phyloP scores from a whole-genome alignment of 495 filamentous ascomycete genomes.

The Chaetomium tenue region DNA sequence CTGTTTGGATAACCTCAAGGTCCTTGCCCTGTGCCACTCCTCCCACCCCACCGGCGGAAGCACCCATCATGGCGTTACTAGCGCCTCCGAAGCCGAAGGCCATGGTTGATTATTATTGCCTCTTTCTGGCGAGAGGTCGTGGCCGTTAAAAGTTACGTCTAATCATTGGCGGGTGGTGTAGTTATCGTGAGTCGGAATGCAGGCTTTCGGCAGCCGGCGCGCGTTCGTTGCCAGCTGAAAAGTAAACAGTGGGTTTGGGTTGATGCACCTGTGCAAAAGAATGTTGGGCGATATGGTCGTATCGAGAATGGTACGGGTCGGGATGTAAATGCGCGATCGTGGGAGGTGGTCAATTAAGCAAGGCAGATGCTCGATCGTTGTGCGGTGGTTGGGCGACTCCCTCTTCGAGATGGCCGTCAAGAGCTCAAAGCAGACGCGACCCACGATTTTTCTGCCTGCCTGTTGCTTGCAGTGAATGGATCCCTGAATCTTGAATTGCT shows the following conservation, averaged over 20 bases:
- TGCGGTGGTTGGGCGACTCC: not conserved
- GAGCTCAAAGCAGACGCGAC: constrained; percentile 27
- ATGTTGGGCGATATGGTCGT: not conserved
- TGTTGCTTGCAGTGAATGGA: constrained; percentile 3
- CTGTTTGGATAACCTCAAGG: constrained; percentile 59
- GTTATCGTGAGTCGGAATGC: not conserved
- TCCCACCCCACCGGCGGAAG: constrained; percentile 36
- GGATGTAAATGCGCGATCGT: not conserved
- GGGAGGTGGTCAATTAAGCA: not conserved
- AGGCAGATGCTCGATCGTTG: not conserved
- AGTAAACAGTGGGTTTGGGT: not conserved
- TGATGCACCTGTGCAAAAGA: not conserved
- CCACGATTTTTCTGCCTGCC: constrained; percentile 35
- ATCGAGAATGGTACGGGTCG: not conserved
- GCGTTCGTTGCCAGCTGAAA: constrained; percentile 1
- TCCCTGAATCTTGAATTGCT: constrained; percentile 17
- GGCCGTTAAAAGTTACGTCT: constrained; percentile 27
- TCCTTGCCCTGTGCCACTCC: constrained; percentile 53
- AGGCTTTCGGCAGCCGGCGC: constrained; percentile 5
- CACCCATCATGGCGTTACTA: constrained; percentile 31
- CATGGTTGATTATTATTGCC: constrained; percentile 52
- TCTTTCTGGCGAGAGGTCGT: constrained; percentile 28
- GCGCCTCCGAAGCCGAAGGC: constrained; percentile 59
- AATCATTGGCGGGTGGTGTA: constrained; percentile 21
- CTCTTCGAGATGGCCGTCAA: not conserved